phyloP scores from a whole-genome alignment of 257 asterid genomes.

The Verbascum thapsus region DNA sequence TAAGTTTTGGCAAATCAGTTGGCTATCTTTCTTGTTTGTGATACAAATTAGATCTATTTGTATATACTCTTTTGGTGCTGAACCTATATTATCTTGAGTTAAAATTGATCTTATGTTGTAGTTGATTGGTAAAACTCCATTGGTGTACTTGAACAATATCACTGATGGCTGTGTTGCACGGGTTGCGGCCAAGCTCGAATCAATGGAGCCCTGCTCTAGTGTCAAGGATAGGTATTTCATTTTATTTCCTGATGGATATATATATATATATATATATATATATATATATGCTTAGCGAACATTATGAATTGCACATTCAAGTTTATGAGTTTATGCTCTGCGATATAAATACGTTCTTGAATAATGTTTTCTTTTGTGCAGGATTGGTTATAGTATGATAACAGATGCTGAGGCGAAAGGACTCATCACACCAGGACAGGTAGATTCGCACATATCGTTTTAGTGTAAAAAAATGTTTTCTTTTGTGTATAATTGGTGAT shows the following conservation, averaged over 20 bases:
- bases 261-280: neutral
- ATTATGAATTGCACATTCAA: neutral
- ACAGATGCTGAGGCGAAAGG: constrained; percentile 86
- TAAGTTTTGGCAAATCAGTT: constrained; percentile 41
- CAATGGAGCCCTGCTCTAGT: constrained; percentile 98
- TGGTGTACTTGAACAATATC: constrained; percentile 89
- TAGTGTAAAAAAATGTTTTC: neutral
- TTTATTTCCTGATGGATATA: constrained; percentile 7
- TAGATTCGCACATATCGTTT: constrained; percentile 21
- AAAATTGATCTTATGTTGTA: constrained; percentile 33
- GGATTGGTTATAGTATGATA: constrained; percentile 97
- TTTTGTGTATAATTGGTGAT: neutral
- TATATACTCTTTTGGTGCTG: neutral
- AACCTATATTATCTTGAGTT: neutral
- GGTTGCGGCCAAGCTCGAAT: constrained; percentile 92
- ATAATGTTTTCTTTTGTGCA: constrained; percentile 29
- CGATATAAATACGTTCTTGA: too few species aligned
- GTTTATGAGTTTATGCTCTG: neutral
- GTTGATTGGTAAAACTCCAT: constrained; percentile 95
- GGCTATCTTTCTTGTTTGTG: constrained; percentile 4
- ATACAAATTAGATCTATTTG: constrained; percentile 14
- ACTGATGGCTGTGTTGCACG: constrained; percentile 93
- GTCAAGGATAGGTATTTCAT: constrained; percentile 87
- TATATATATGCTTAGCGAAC: neutral
- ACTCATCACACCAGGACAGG: constrained; percentile 86